These are phyloP conservation scores for Helicosporidium sp. DNA, from an alignment of 139 green algal genomes.

Conservation along the genomic window DNA sequence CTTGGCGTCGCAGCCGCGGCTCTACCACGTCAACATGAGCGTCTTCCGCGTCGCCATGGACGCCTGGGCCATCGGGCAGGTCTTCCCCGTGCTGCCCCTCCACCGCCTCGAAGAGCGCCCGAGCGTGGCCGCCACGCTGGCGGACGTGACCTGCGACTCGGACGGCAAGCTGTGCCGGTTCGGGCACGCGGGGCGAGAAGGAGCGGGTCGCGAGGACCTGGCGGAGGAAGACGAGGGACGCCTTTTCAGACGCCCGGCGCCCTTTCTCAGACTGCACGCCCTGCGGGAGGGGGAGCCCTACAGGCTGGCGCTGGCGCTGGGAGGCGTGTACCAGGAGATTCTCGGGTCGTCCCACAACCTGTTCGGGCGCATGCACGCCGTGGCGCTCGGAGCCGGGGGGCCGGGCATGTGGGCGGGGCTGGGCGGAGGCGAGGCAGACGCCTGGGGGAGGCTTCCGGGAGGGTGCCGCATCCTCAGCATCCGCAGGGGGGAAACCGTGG, in stretches of 20 bases:
- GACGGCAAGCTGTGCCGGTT: constrained; percentile 40
- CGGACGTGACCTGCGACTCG: constrained; percentile 43
- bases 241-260: background rate
- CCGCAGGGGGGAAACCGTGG: too few species aligned
- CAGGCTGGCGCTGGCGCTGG: constrained; percentile 32
- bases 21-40: constrained; percentile 15
- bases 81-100: constrained; percentile 48
- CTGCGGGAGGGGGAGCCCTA: constrained; percentile 21
- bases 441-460: too few species aligned
- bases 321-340: constrained; percentile 29
- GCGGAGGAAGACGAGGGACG: background rate
- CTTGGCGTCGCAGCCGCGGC: constrained; percentile 3
- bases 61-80: constrained; percentile 44
- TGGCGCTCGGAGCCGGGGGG: constrained; percentile 4
- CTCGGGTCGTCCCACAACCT: constrained; percentile 48
- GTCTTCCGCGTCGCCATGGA: constrained; percentile 41
- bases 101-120: constrained; percentile 33
- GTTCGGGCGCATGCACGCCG: constrained; percentile 36
- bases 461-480: too few species aligned
- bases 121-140: constrained; percentile 22
- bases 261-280: constrained; percentile 29
- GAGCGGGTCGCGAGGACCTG: too few species aligned
- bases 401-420: background rate
- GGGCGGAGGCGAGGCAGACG: background rate
- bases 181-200: background rate